Evolutionary conservation across 2,329 filamentous ascomycete species (phyloP).

Genomic region (Alternaria triticimaculans): DNA sequence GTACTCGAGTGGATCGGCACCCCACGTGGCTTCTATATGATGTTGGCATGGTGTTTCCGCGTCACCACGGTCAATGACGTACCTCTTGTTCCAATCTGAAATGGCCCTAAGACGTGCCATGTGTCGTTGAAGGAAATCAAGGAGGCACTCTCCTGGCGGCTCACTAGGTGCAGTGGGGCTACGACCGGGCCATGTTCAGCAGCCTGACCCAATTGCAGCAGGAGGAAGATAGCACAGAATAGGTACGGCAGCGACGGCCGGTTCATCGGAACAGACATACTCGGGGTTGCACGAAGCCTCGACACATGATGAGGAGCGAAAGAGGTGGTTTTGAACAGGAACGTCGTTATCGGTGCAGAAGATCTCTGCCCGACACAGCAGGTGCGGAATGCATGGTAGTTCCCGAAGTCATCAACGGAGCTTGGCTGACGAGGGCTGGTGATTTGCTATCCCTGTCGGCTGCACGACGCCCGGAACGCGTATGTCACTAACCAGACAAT

Average conservation of each 20-base stretch:
- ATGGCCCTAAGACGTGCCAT: slow-evolving; percentile 64
- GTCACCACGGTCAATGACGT: slow-evolving; percentile 26
- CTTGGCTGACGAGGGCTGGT: slow-evolving; percentile 22
- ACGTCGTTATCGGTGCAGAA: not conserved
- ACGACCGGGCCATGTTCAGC: slow-evolving; percentile 27
- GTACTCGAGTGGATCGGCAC: slow-evolving; percentile 63
- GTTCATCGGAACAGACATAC: slow-evolving; percentile 5
- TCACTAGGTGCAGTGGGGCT: slow-evolving; percentile 13
- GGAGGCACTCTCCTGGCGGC: slow-evolving; percentile 12
- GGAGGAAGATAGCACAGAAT: slow-evolving; percentile 8
- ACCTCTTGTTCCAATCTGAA: slow-evolving; percentile 66
- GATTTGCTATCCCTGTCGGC: slow-evolving; percentile 18
- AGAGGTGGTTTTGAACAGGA: not conserved
- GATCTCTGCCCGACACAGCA: slow-evolving; percentile 6
- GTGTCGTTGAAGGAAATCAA: slow-evolving; percentile 43
- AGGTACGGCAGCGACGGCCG: slow-evolving; percentile 9
- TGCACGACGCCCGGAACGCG: slow-evolving; percentile 31
- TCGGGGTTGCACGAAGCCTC: not conserved
- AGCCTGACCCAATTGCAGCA: slow-evolving; percentile 22
- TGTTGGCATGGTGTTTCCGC: slow-evolving; percentile 17
- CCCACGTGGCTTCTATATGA: slow-evolving; percentile 62
- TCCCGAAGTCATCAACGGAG: not conserved
- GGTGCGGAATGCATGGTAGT: slow-evolving; percentile 4
- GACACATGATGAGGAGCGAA: not conserved
- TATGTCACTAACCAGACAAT: slow-evolving; percentile 22